Conservation (phyloP, 2,329 filamentous ascomycete species). For the Curvularia sp. region DNA sequence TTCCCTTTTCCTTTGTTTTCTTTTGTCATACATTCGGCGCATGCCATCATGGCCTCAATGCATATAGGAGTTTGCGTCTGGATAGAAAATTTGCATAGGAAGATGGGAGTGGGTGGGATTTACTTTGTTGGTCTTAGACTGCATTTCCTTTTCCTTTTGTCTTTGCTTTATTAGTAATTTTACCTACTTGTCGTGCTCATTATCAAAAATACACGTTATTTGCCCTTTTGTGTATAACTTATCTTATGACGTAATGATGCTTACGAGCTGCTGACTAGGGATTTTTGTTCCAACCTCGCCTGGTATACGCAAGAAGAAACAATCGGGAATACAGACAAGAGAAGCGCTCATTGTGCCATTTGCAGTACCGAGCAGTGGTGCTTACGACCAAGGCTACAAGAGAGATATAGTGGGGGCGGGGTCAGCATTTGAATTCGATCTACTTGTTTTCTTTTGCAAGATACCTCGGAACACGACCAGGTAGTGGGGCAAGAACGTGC, state of each 20-base stretch:
- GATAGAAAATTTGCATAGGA: slow-evolving; percentile 2
- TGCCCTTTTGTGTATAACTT: neutral
- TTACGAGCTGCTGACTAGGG: neutral
- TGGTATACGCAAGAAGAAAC: neutral
- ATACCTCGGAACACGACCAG: neutral
- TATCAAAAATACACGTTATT: neutral
- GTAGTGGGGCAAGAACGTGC: neutral
- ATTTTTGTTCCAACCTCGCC: neutral
- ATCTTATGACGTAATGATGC: neutral
- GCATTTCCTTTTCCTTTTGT: neutral
- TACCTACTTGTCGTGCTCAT: neutral
- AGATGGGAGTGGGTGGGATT: neutral
- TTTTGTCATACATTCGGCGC: neutral
- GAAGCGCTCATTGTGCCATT: neutral
- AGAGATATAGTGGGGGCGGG: neutral
- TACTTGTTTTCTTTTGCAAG: neutral
- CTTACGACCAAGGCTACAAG: neutral
- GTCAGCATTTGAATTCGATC: neutral
- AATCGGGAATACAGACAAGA: neutral
- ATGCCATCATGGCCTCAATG: neutral
- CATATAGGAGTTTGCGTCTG: slow-evolving; percentile 6
- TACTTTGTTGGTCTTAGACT: neutral
- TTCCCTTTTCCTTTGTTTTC: slow-evolving; percentile 1
- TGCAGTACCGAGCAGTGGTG: neutral
- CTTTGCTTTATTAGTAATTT: neutral